Conservation (phyloP, 2,329 filamentous ascomycete species). For the Tolypocladium ovalisporum region DNA sequence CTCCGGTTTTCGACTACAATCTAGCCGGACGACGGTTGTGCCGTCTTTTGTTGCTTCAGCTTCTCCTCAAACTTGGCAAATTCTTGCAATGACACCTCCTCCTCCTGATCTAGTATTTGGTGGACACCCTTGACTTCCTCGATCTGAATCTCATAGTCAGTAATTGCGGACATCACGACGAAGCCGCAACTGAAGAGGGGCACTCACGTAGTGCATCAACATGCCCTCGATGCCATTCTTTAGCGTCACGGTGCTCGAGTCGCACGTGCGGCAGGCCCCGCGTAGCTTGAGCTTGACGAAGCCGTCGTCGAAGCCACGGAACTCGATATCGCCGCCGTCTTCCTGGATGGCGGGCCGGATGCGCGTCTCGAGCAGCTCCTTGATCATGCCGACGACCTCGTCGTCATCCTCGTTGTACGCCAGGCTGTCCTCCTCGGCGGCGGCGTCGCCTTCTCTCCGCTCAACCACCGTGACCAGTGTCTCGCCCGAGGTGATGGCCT, state of each 20-base stretch:
- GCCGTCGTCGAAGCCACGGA: slow-evolving; percentile 74
- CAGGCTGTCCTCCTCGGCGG: slow-evolving; percentile 52
- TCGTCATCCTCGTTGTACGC: slow-evolving; percentile 83
- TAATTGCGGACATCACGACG: background rate
- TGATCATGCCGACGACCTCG: slow-evolving; percentile 97
- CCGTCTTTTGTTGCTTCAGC: slow-evolving; percentile 42
- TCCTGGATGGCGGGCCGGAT: slow-evolving; percentile 95
- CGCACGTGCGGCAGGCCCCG: slow-evolving; percentile 89
- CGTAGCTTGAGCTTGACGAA: slow-evolving; percentile 78
- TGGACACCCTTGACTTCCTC: slow-evolving; percentile 91
- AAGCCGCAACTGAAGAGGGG: background rate
- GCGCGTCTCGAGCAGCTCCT: slow-evolving; percentile 89
- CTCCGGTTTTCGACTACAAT: background rate
- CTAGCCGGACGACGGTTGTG: slow-evolving; percentile 4
- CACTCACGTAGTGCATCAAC: slow-evolving; percentile 87
- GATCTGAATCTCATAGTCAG: slow-evolving; percentile 44
- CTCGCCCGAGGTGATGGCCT: slow-evolving; percentile 77
- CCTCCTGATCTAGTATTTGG: slow-evolving; percentile 84
- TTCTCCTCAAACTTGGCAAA: slow-evolving; percentile 95
- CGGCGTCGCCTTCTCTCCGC: slow-evolving; percentile 40
- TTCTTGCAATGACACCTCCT: slow-evolving; percentile 75
- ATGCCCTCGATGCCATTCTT: slow-evolving; percentile 98
- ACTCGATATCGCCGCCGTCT: slow-evolving; percentile 95
- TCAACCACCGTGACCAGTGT: slow-evolving; percentile 64
- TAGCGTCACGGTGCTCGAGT: slow-evolving; percentile 90